Evolutionary conservation across 495 filamentous ascomycete species (phyloP).

Genomic region (Terfezia boudieri): DNA sequence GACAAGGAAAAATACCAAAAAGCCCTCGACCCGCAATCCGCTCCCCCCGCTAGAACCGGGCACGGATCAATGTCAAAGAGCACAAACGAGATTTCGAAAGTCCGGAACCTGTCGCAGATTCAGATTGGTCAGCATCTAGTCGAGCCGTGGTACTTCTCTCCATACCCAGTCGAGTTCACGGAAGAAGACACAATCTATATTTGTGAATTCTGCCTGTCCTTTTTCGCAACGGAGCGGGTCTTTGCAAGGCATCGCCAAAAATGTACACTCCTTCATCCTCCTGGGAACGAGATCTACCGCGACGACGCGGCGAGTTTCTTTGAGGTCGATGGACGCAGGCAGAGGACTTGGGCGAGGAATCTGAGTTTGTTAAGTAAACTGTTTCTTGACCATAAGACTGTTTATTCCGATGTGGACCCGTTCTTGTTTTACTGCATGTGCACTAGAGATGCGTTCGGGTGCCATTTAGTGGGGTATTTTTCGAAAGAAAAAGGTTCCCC

Average conservation of each 20-base stretch:
- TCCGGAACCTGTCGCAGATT: constrained; percentile 74
- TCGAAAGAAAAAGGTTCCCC: constrained; percentile 94
- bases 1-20: constrained; percentile 13
- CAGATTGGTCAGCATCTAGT: constrained; percentile 86
- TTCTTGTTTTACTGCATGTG: constrained; percentile 99
- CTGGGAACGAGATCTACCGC: constrained; percentile 94
- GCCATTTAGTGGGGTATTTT: constrained; percentile 89
- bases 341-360: constrained; percentile 92
- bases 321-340: constrained; percentile 88
- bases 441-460: constrained; percentile 61
- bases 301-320: constrained; percentile 90
- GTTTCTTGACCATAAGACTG: constrained; percentile 95
- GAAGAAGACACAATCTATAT: constrained; percentile 81
- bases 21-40: not conserved
- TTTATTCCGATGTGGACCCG: constrained; percentile 98
- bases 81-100: constrained; percentile 85
- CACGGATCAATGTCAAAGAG: constrained; percentile 97
- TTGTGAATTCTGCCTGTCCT: constrained; percentile 90
- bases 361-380: constrained; percentile 84
- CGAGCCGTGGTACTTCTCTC: constrained; percentile 97
- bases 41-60: constrained; percentile 19
- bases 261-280: constrained; percentile 78
- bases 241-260: constrained; percentile 74
- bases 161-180: constrained; percentile 71
- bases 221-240: constrained; percentile 55